These are phyloP conservation scores for Suillus paluster DNA, from an alignment of 768 basidiomycete genomes.

Conservation along the genomic window DNA sequence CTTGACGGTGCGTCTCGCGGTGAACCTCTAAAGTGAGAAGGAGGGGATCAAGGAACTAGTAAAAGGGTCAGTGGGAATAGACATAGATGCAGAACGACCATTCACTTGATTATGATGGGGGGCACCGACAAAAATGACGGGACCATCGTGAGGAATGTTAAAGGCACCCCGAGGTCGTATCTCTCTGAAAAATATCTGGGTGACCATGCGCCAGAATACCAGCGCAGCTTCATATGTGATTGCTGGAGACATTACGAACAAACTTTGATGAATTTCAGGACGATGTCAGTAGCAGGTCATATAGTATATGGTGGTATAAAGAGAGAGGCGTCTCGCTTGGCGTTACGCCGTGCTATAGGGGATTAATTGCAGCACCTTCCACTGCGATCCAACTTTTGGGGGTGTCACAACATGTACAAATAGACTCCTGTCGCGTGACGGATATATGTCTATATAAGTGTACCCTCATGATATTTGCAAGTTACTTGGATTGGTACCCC, in stretches of 20 bases:
- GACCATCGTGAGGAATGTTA: slow-evolving; percentile 89
- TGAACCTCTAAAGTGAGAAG: slow-evolving; percentile 84
- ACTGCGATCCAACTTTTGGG: neutral
- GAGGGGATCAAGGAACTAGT: slow-evolving; percentile 90
- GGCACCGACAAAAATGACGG: slow-evolving; percentile 91
- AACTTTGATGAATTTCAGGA: slow-evolving; percentile 10
- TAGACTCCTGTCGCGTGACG: too few species aligned
- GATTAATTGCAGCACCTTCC: neutral
- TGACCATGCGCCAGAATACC: slow-evolving; percentile 83
- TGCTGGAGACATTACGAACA: slow-evolving; percentile 23
- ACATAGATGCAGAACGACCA: slow-evolving; percentile 12
- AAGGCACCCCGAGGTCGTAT: slow-evolving; percentile 92
- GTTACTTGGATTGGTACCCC: too few species aligned
- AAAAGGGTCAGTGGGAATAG: slow-evolving; percentile 16
- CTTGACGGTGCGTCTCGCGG: slow-evolving; percentile 79
- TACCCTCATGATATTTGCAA: too few species aligned
- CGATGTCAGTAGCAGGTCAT: slow-evolving; percentile 17
- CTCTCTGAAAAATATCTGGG: slow-evolving; percentile 96
- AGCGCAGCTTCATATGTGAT: slow-evolving; percentile 73
- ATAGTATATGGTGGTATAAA: slow-evolving; percentile 5
- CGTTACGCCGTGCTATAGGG: neutral
- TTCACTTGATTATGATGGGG: slow-evolving; percentile 90
- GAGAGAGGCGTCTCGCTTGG: neutral
- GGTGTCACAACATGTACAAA: slow-evolving; percentile 3
- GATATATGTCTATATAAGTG: too few species aligned